Conservation (phyloP, 2,329 filamentous ascomycete species). For the Calonectria pauciramosa region DNA sequence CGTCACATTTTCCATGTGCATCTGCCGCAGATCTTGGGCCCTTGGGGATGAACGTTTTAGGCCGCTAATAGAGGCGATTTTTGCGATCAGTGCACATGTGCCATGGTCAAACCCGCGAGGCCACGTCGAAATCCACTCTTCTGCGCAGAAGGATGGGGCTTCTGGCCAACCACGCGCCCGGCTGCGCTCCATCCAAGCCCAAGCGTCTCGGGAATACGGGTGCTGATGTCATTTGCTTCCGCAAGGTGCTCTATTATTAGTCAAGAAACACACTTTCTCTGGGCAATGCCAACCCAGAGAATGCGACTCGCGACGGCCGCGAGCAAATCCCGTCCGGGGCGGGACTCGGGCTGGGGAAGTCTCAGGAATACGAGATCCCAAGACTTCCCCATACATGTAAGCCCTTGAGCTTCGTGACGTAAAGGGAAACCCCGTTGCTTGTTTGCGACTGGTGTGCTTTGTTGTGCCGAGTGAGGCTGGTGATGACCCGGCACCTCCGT, state of each 20-base stretch:
- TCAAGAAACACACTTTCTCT: background rate
- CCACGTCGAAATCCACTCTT: constrained; percentile 6
- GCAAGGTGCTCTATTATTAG: background rate
- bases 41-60: background rate
- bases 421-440: background rate
- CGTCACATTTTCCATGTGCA: background rate
- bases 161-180: background rate
- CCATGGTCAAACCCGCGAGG: background rate
- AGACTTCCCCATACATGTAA: background rate
- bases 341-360: background rate
- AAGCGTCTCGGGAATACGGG: constrained; percentile 11
- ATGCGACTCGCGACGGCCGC: background rate
- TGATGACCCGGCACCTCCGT: constrained; percentile 5
- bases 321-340: background rate
- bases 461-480: constrained; percentile 1
- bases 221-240: constrained; percentile 4
- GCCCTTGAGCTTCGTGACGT: constrained; percentile 42
- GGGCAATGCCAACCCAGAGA: background rate
- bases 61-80: background rate
- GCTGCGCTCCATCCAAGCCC: background rate
- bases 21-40: background rate
- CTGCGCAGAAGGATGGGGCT: background rate
- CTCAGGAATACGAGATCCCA: constrained; percentile 6
- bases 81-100: background rate
- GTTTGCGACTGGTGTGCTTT: background rate